phyloP scores from a whole-genome alignment of 2,329 filamentous ascomycete species.

The Fusarium liriodendri region DNA sequence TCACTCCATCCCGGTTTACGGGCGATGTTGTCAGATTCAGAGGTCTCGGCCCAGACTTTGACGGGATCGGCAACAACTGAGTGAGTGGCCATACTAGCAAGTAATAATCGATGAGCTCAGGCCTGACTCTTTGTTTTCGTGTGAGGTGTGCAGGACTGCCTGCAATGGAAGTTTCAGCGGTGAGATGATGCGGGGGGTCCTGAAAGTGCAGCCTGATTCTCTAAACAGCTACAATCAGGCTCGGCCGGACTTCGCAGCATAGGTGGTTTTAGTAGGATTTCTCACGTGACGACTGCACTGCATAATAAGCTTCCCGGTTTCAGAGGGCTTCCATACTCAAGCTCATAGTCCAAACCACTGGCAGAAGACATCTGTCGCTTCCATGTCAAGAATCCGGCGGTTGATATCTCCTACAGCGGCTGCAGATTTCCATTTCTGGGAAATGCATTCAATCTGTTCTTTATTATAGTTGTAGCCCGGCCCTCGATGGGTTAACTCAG shows the following conservation, averaged over 20 bases:
- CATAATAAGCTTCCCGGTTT: neutral
- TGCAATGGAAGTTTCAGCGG: neutral
- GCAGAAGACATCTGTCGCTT: neutral
- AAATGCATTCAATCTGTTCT: neutral
- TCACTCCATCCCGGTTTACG: too few species aligned
- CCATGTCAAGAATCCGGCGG: neutral
- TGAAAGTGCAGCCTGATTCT: neutral
- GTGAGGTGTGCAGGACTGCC: neutral
- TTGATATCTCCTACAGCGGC: neutral
- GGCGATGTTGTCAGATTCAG: too few species aligned
- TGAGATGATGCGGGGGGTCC: neutral
- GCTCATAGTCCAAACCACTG: neutral
- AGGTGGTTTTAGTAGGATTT: neutral
- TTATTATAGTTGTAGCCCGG: too few species aligned
- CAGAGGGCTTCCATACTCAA: neutral
- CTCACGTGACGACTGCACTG: neutral
- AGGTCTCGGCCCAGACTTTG: too few species aligned
- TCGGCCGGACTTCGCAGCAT: neutral
- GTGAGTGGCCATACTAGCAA: neutral
- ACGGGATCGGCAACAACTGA: neutral
- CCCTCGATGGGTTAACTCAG: too few species aligned
- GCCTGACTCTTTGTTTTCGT: neutral
- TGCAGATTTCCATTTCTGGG: neutral
- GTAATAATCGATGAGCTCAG: neutral
- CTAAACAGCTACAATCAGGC: too few species aligned